Evolutionary conservation across 371 early-diverging fungal genomes (phyloP), one percentile per base, ranked within the genome.

Genomic region (Saksenaea oblongispora): DNA sequence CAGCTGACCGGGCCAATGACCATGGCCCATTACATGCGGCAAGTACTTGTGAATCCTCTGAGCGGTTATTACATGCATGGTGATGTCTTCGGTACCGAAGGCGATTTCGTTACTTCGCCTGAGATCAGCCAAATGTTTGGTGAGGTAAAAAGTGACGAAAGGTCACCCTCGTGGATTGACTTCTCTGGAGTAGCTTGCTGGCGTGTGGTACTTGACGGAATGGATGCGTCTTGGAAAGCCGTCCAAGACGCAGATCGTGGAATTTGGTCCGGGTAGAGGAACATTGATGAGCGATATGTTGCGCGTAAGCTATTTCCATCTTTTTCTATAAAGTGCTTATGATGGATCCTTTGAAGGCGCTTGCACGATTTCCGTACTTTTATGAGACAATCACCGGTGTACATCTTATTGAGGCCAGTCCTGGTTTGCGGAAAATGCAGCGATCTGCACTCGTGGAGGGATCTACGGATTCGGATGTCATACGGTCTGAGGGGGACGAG

Each of bases 111-210:
- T 14, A 98, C 98, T 5, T 93, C 95, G 7, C 98, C 98, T 14
- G 98, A 98, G 74, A 94, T 98, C 67, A 91, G 90, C 69, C 98
- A 98, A 76, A 89, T 97, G 84, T 98, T 97, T 89, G 98, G 98
- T 26, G 98, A 98, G 84, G 89, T 90, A 80, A 64, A 54, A 13
- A 15, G n/a, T 28, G n/a, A 58, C 31, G 18, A 27, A 22, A 24
- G 5, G 2, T 0, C 39, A 31, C 18, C 24, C 1, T 28, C 3
- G 5, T 4, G 26, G 7, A 54, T 54, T 44, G 47, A 59, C 3
- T 24, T 13, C 14, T 22, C 3, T 17, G 24, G 34, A 8, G 22
- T 63, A 88, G 92, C 62, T 94, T 9, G 66, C 93, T 17, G 94
- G 88, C 31, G 80, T 95, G 17, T 93, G 92, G 91, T 89, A 91